Base-by-base conservation (phyloP, 2,329 filamentous ascomycete species). In the Clonostachys sp. region DNA sequence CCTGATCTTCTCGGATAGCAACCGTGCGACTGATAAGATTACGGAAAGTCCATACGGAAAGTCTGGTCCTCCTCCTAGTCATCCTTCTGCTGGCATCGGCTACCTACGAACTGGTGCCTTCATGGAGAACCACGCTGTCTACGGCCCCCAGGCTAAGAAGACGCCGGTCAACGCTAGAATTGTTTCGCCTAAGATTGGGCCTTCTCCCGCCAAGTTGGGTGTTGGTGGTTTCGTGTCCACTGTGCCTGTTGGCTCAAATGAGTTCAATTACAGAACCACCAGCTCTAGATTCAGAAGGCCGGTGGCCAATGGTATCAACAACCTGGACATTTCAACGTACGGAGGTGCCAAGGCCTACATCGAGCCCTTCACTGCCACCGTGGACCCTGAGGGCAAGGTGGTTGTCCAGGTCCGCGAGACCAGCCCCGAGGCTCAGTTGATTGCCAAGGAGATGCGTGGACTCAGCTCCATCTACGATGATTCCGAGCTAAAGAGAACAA, bases 61-160 rank as follows among this genome's bases (percentile, higher is more conserved):
- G 43, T 60, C 66, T 13, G 81, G 81, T 2, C 81, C 81, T n/a
- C 81, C 81, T 1, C 67, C 71, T 8, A 81, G 77, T 17, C 81
- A 84, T 53, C 81, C 81, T 5, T 84, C 81, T 13, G 81, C 77
- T 34, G 81, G 81, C 49, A 68, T 84, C 45, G 81, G 80, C 46
- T 84, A 84, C 62, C 66, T 84, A 48, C 76, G 81, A 45, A 81
- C 79, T 2, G 63, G 63, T 36, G 69, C 73, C 38, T 79, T 70
- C 61, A 63, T 79, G 55, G 74, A 80, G 49, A 84, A 84, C 61
- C 80, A 84, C 59, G 75, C 81, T 3, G 55, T 81, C 18, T 83
- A 83, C 55, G 81, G 81, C 3, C 81, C 81, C 10, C 81, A 83
- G 58, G 67, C 60, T 46, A 53, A 68, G 24, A 74, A 73, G 51